Evolutionary conservation across 192 early-diverging fungal species (phyloP).

Genomic region (Funneliformis geosporum): DNA sequence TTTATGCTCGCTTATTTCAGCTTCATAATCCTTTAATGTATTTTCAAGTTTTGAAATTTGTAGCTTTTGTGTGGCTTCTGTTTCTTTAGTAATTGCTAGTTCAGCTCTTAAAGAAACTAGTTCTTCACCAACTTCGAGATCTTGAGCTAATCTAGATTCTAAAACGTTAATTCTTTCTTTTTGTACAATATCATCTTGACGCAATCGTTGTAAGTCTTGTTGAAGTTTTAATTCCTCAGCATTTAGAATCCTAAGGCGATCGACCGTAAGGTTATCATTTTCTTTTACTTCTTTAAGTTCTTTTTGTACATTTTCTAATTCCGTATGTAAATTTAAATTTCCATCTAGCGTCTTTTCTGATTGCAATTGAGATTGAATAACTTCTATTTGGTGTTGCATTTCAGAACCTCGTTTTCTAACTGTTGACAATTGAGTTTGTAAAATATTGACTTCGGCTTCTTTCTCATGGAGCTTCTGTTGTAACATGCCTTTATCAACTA

Average conservation of each 20-base stretch:
- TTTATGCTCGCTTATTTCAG: not conserved
- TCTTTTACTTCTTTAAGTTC: not conserved
- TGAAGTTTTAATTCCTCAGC: not conserved
- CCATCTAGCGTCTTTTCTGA: not conserved
- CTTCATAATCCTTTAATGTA: slow-evolving; percentile 9
- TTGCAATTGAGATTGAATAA: not conserved
- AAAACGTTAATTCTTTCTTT: slow-evolving; percentile 5
- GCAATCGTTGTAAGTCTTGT: not conserved
- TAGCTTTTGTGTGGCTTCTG: not conserved
- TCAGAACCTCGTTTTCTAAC: not conserved
- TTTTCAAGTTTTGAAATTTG: slow-evolving; percentile 10
- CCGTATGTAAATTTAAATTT: not conserved
- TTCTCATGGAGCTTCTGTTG: slow-evolving; percentile 24
- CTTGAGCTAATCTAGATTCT: not conserved
- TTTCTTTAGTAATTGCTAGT: not conserved
- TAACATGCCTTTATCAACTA: slow-evolving; percentile 10
- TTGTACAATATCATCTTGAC: not conserved
- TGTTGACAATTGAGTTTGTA: not conserved
- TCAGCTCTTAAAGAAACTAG: not conserved
- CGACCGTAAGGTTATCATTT: not conserved
- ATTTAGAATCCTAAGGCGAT: not conserved
- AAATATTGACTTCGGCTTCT: slow-evolving; percentile 1
- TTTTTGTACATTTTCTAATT: not conserved
- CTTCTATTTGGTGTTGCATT: not conserved
- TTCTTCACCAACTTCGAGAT: not conserved